Conservation (phyloP, 495 filamentous ascomycete genomes). For the Trypethelium eluteriae region DNA sequence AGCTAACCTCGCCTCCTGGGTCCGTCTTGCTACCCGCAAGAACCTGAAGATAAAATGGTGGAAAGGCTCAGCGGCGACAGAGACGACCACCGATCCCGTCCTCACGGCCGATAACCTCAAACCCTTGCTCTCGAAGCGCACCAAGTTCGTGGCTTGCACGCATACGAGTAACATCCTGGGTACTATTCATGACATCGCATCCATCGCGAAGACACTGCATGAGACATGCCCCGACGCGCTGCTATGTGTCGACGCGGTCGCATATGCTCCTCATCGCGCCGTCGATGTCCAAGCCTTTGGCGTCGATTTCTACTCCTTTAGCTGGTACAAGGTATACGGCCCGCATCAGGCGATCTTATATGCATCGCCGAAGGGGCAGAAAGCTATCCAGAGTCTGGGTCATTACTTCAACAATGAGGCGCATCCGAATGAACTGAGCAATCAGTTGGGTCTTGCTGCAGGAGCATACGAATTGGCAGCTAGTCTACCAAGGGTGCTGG, state of each 20-base stretch:
- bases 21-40: slow-evolving; percentile 50
- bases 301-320: slow-evolving; percentile 68
- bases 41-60: slow-evolving; percentile 61
- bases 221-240: slow-evolving; percentile 38
- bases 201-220: slow-evolving; percentile 48
- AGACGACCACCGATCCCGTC: slow-evolving; percentile 41
- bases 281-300: slow-evolving; percentile 58
- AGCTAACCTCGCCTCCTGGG: slow-evolving; percentile 63
- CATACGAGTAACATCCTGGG: slow-evolving; percentile 66
- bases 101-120: slow-evolving; percentile 48
- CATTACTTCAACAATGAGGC: slow-evolving; percentile 55
- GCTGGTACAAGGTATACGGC: slow-evolving; percentile 55
- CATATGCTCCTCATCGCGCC: slow-evolving; percentile 59
- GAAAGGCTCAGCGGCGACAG: slow-evolving; percentile 32
- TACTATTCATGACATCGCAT: slow-evolving; percentile 55
- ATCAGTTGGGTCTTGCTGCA: slow-evolving; percentile 59
- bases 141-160: slow-evolving; percentile 59
- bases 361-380: slow-evolving; percentile 44
- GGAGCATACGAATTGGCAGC: slow-evolving; percentile 59
- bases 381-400: slow-evolving; percentile 46
- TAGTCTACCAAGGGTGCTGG: slow-evolving; percentile 48
- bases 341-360: slow-evolving; percentile 65
- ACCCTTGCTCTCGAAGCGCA: slow-evolving; percentile 49
- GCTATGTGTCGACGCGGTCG: slow-evolving; percentile 55
- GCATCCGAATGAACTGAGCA: slow-evolving; percentile 41